These are phyloP conservation scores for Talaromyces ruber DNA, from an alignment of 495 filamentous ascomycete species.

Conservation along the genomic window DNA sequence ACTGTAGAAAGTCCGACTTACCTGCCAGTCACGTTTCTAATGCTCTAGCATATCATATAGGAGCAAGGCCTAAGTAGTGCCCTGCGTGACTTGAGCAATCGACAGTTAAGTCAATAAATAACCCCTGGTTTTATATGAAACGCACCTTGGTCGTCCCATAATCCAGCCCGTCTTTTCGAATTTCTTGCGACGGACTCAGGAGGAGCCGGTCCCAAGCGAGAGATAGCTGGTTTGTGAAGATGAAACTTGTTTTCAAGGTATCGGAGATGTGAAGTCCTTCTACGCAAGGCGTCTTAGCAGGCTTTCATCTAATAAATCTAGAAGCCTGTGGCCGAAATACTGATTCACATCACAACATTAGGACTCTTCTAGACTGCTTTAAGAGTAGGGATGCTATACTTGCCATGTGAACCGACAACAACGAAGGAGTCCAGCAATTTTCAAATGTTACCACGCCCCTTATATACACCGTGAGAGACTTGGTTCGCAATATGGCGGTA, in stretches of 20 bases:
- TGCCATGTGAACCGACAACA: conserved; percentile 17
- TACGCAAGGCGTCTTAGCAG: conserved; percentile 20
- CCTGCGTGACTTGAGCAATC: too few species aligned
- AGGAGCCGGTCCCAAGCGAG: too few species aligned
- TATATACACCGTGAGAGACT: conserved; percentile 15
- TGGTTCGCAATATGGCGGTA: conserved; percentile 16
- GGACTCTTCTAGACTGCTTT: conserved; percentile 20
- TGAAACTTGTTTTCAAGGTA: conserved; percentile 25
- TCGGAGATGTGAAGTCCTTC: conserved; percentile 20
- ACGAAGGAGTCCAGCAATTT: conserved; percentile 25
- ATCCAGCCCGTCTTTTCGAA: too few species aligned
- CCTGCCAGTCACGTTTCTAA: too few species aligned
- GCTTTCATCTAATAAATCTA: conserved; percentile 23
- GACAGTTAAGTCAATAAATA: too few species aligned
- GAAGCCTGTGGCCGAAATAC: conserved; percentile 24
- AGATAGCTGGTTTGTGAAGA: conserved; percentile 23
- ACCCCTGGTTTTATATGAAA: too few species aligned
- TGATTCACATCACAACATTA: conserved; percentile 18
- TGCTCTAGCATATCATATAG: too few species aligned
- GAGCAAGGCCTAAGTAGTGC: too few species aligned
- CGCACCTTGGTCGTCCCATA: too few species aligned
- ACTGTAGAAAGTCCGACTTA: too few species aligned
- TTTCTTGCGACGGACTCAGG: too few species aligned
- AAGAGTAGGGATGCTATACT: conserved; percentile 20
- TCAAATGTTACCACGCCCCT: conserved; percentile 17